phyloP scores from a whole-genome alignment of 345 rosid genomes.

The Citrus unshiu region DNA sequence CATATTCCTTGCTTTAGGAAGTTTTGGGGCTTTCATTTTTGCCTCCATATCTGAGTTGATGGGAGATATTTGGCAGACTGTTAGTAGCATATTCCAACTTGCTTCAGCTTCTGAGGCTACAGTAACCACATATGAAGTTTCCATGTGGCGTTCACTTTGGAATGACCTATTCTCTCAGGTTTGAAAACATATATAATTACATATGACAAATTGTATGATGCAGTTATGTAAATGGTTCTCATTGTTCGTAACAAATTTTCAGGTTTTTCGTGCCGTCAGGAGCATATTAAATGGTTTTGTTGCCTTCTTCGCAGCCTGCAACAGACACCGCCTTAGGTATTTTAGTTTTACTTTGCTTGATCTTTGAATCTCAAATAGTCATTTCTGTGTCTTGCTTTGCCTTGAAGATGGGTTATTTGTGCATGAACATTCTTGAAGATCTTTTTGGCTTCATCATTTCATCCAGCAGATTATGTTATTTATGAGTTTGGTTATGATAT shows the following conservation, averaged over 20 bases:
- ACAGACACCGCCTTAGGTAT: constrained; percentile 98
- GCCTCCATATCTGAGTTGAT: constrained; percentile 37
- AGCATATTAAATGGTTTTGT: constrained; percentile 86
- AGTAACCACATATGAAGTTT: constrained; percentile 59
- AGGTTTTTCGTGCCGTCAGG: constrained; percentile 90
- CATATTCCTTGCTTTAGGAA: constrained; percentile 46
- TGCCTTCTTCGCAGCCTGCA: constrained; percentile 87
- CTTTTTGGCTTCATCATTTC: neutral
- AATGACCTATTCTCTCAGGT: constrained; percentile 97
- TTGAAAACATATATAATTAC: constrained; percentile 5
- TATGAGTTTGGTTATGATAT: neutral
- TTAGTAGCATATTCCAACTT: constrained; percentile 48
- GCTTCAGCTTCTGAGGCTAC: constrained; percentile 64
- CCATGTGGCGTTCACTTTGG: constrained; percentile 92
- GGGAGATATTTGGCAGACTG: constrained; percentile 53
- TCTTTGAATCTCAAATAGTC: neutral
- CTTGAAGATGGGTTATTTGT: neutral
- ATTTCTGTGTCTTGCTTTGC: neutral
- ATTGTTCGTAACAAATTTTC: constrained; percentile 25
- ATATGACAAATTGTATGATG: neutral
- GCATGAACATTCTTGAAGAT: neutral
- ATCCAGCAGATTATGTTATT: neutral
- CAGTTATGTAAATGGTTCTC: constrained; percentile 11
- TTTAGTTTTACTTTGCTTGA: neutral
- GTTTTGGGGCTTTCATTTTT: constrained; percentile 40